Evolutionary conservation across 2,329 filamentous ascomycete species (phyloP).

Genomic region (Neurospora crassa): DNA sequence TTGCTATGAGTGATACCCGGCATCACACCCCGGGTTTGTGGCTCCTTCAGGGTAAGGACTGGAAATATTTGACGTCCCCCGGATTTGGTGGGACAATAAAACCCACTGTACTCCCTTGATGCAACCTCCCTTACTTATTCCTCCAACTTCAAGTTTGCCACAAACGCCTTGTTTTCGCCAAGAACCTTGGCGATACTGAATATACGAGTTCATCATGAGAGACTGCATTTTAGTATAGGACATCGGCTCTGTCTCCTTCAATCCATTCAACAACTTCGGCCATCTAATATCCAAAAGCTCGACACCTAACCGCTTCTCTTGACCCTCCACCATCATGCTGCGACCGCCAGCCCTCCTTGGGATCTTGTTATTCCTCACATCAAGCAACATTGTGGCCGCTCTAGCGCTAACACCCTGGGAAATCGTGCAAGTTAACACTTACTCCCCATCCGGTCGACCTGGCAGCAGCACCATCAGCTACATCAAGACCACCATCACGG

Average conservation of each 20-base stretch:
- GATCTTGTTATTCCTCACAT: not conserved
- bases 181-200: not conserved
- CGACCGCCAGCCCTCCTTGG: not conserved
- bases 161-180: not conserved
- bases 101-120: not conserved
- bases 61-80: not conserved
- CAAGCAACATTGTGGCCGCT: not conserved
- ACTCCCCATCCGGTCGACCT: slow-evolving; percentile 5
- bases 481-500: slow-evolving; percentile 9
- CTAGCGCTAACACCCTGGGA: slow-evolving; percentile 1
- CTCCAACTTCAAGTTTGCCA: not conserved
- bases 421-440: slow-evolving; percentile 4
- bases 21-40: not conserved
- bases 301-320: not conserved
- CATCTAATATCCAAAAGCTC: not conserved
- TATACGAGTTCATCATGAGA: not conserved
- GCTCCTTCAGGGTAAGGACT: not conserved
- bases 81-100: not conserved
- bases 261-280: not conserved
- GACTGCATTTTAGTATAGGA: not conserved
- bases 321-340: not conserved
- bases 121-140: not conserved
- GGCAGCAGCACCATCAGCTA: slow-evolving; percentile 2
- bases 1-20: not conserved
- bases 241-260: too few species aligned